Evolutionary conservation across 176 grass and related monocot genomes (phyloP).

Genomic region (Pontederia crassipes): DNA sequence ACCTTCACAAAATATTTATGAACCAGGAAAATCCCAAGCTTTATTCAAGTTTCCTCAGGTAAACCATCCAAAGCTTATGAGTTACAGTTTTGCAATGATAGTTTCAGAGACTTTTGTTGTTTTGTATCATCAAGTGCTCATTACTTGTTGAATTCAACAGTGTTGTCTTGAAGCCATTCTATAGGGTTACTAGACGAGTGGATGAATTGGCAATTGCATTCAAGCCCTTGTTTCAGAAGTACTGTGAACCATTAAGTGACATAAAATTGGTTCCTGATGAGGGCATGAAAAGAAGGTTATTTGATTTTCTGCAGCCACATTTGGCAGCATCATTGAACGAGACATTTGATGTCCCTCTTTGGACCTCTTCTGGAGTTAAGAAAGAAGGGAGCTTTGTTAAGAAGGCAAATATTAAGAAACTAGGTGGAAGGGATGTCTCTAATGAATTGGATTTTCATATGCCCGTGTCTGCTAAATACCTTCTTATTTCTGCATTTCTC

Average conservation of each 20-base stretch:
- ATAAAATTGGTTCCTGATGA: slow-evolving; percentile 46
- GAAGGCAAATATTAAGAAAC: slow-evolving; percentile 40
- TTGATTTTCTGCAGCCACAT: slow-evolving; percentile 70
- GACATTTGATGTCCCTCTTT: slow-evolving; percentile 60
- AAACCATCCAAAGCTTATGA: slow-evolving; percentile 4
- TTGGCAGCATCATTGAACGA: slow-evolving; percentile 56
- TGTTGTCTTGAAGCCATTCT: slow-evolving; percentile 60
- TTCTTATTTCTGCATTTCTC: slow-evolving; percentile 79
- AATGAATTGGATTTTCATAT: slow-evolving; percentile 80
- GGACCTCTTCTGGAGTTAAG: slow-evolving; percentile 22
- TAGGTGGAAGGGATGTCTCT: slow-evolving; percentile 27
- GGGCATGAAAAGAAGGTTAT: slow-evolving; percentile 57
- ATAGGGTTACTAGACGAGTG: slow-evolving; percentile 51
- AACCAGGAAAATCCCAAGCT: slow-evolving; percentile 48
- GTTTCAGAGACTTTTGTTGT: neutral
- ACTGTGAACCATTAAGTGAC: slow-evolving; percentile 67
- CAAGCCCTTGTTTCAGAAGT: slow-evolving; percentile 68
- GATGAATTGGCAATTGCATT: slow-evolving; percentile 62
- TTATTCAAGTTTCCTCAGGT: slow-evolving; percentile 77
- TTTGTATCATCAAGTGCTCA: neutral
- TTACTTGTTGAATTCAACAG: slow-evolving; percentile 16
- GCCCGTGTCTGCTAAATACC: slow-evolving; percentile 75
- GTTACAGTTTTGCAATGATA: neutral
- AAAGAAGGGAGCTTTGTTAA: slow-evolving; percentile 19
- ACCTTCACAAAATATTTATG: slow-evolving; percentile 58